Conservation (phyloP, 352 stramenopile genomes). For the Achlya hypogyna region DNA sequence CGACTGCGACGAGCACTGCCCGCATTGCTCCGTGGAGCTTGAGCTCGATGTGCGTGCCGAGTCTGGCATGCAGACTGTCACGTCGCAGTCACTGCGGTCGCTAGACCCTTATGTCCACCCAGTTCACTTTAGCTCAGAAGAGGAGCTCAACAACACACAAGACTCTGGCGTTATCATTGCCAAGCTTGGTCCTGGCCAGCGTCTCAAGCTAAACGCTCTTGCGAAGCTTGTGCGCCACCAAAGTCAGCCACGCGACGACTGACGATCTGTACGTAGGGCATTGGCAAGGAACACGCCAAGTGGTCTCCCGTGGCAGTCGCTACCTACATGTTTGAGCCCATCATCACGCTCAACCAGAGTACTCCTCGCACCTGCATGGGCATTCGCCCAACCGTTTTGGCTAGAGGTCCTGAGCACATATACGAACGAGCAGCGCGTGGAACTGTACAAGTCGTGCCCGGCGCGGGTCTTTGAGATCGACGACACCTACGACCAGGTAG, state of each 20-base stretch:
- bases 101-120: constrained; percentile 79
- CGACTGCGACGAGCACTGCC: constrained; percentile 94
- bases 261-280: constrained; percentile 54
- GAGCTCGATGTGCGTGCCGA: constrained; percentile 88
- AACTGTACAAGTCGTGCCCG: constrained; percentile 93
- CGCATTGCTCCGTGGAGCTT: constrained; percentile 95
- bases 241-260: not conserved
- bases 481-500: constrained; percentile 75
- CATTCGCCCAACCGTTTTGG: not conserved
- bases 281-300: constrained; percentile 96
- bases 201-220: constrained; percentile 91
- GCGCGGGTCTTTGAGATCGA: constrained; percentile 93
- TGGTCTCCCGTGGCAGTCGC: constrained; percentile 94
- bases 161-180: constrained; percentile 95
- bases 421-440: constrained; percentile 90
- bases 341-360: constrained; percentile 82
- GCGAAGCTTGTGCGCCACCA: constrained; percentile 63
- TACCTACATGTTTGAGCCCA: constrained; percentile 89
- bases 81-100: constrained; percentile 68
- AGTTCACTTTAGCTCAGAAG: constrained; percentile 80
- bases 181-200: constrained; percentile 92
- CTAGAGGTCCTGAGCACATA: constrained; percentile 88
- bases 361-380: not conserved
- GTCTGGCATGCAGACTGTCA: constrained; percentile 59
- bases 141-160: constrained; percentile 90